Base-by-base conservation (phyloP, 2,329 filamentous ascomycete genomes). In the Gyromitra esculenta region DNA sequence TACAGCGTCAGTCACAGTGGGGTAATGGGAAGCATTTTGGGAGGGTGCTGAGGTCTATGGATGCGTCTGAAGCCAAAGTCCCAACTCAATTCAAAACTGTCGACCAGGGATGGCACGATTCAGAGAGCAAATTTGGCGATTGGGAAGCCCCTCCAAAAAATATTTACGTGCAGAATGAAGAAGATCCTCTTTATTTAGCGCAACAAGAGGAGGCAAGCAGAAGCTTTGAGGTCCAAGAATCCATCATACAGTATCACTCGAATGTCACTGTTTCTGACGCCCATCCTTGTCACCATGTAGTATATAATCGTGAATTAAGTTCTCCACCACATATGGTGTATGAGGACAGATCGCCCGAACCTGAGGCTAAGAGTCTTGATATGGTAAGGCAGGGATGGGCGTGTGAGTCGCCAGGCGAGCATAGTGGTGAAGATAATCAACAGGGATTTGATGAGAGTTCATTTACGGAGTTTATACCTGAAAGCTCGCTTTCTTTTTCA, bases 241-340 rank as follows among this genome's bases (percentile, higher is more conserved):
- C 39, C 31, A 39, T 43, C 41, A 39, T 45, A 39, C 13, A 31
- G 31, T 11, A 11, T 50, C 62, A 62, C 71, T 63, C 65, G 18
- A 50, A 50, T 37, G 9, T 48, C 43, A n/a, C 6, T 0, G 21
- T 45, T 15, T 31, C 54, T 18, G 18, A 48, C 5, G 59, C 13
- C 4, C 5, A 60, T 59, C 8, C 7, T 41, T 63, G 21, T 13
- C 6, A 39, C 13, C 43, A 41, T 39, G 31, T 8, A 6, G 15
- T 50, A 25, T 37, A 59, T 18, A 11, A 8, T 18, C 57, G 52
- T 18, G 15, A 52, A 15, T 25, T 9, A 11, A n/a, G 43, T 35
- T 18, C 25, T 9, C 41, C 25, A 11, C 9, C 31, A 43, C 11
- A 52, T 8, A 9, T 25, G 11, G 31, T 41, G n/a, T 37, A 18